phyloP scores from a whole-genome alignment of 2,329 filamentous ascomycete species.

The Diplodia seriata region DNA sequence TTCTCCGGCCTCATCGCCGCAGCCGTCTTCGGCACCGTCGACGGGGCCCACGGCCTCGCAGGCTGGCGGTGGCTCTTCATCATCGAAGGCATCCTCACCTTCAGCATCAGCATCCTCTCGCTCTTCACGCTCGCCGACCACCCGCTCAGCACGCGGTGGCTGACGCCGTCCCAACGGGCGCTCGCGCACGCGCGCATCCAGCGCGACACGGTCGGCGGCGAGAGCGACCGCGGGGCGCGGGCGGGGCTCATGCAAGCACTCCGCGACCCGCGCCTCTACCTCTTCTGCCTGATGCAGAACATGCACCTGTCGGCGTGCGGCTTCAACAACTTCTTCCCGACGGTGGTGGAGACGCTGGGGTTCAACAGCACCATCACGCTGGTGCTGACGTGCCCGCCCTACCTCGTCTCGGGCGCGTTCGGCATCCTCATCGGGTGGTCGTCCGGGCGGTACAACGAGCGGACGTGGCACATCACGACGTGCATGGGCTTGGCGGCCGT shows the following conservation, averaged over 20 bases:
- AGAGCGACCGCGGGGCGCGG: conserved; percentile 33
- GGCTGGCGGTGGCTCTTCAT: conserved; percentile 27
- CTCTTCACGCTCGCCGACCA: conserved; percentile 44
- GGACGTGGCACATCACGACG: conserved; percentile 40
- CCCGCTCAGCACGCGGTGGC: conserved; percentile 53
- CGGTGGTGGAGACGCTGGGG: conserved; percentile 47
- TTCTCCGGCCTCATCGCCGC: conserved; percentile 53
- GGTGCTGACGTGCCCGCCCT: conserved; percentile 37
- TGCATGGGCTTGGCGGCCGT: conserved; percentile 37
- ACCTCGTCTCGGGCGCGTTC: conserved; percentile 38
- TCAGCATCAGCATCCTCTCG: conserved; percentile 38
- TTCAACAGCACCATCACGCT: conserved; percentile 47
- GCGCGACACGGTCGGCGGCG: conserved; percentile 59
- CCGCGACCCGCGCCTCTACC: neutral
- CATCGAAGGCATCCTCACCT: conserved; percentile 14
- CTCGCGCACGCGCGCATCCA: conserved; percentile 49
- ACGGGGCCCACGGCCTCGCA: conserved; percentile 33
- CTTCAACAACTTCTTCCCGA: conserved; percentile 45
- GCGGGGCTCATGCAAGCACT: neutral
- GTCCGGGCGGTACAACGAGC: conserved; percentile 43
- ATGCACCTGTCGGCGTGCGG: conserved; percentile 32
- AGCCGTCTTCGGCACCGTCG: conserved; percentile 42
- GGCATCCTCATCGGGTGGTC: conserved; percentile 38
- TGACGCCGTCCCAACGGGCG: conserved; percentile 56
- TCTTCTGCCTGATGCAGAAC: conserved; percentile 26